phyloP scores from a whole-genome alignment of 441 rosid genomes.

The Mallotus repandus region DNA sequence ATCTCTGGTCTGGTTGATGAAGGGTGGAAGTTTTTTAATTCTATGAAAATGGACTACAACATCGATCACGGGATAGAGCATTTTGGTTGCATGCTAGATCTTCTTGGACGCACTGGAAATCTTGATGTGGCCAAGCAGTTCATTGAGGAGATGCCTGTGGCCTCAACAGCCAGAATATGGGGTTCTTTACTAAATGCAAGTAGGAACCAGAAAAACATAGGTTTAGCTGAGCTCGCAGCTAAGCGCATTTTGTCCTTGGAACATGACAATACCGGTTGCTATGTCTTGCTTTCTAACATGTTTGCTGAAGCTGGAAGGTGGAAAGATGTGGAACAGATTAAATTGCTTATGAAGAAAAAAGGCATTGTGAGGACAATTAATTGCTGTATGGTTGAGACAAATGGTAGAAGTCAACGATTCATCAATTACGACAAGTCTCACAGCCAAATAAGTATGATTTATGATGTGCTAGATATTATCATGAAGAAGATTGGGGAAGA shows the following conservation, averaged over 20 bases:
- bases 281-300: conserved; percentile 60
- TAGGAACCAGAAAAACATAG: conserved; percentile 42
- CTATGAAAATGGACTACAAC: conserved; percentile 44
- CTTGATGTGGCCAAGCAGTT: conserved; percentile 47
- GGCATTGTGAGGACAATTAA: conserved; percentile 46
- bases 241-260: conserved; percentile 49
- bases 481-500: conserved; percentile 43
- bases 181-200: conserved; percentile 69
- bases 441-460: conserved; percentile 31
- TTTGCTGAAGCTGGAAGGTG: conserved; percentile 55
- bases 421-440: conserved; percentile 46
- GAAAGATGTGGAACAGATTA: conserved; percentile 56
- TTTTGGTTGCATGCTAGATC: conserved; percentile 51
- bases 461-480: conserved; percentile 44
- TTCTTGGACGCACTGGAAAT: conserved; percentile 50
- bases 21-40: conserved; percentile 47
- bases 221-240: conserved; percentile 55
- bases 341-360: conserved; percentile 44
- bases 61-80: conserved; percentile 59
- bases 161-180: conserved; percentile 58
- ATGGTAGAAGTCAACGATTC: conserved; percentile 40
- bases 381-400: conserved; percentile 39
- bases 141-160: conserved; percentile 49
- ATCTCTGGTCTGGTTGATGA: conserved; percentile 57
- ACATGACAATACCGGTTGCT: conserved; percentile 62